phyloP scores from a whole-genome alignment of 495 filamentous ascomycete species.

The Clavariopsis aquatica region DNA sequence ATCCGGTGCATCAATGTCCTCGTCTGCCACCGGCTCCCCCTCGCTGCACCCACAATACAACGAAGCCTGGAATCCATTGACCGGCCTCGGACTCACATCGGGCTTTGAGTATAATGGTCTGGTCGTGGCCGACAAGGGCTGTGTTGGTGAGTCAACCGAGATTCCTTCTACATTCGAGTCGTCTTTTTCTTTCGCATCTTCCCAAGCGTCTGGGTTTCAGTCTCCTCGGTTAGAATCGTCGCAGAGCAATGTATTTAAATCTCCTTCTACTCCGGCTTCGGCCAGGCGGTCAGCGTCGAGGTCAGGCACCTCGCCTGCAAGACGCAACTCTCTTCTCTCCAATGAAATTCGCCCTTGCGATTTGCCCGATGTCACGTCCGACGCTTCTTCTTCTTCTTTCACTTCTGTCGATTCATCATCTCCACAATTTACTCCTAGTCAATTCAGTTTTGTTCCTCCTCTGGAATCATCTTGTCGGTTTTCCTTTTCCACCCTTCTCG shows the following conservation, averaged over 20 bases:
- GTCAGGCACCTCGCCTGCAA: conserved; percentile 18
- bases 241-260: conserved; percentile 48
- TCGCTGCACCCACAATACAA: conserved; percentile 60
- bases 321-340: conserved; percentile 39
- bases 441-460: conserved; percentile 62
- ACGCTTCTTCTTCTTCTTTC: conserved; percentile 35
- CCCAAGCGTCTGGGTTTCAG: conserved; percentile 32
- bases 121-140: conserved; percentile 65
- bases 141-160: conserved; percentile 74
- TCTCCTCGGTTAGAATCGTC: conserved; percentile 12
- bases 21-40: conserved; percentile 81
- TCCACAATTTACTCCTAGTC: conserved; percentile 61
- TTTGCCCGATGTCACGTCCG: conserved; percentile 9
- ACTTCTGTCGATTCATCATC: conserved; percentile 37
- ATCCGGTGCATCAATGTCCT: conserved; percentile 71
- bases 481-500: conserved; percentile 48
- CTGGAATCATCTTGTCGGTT: conserved; percentile 65
- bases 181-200: conserved; percentile 22
- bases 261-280: conserved; percentile 54
- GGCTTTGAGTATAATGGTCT: conserved; percentile 58
- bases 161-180: conserved; percentile 44
- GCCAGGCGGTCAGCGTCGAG: conserved; percentile 46
- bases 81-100: conserved; percentile 60
- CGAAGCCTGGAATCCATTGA: conserved; percentile 60
- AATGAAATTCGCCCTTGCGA: conserved; percentile 31